Percentiles rank a stretch among this genome's conserved stretches.
phyloP scores from a whole-genome alignment of 768 basidiomycete genomes.

The Chalciporus chontae region DNA sequence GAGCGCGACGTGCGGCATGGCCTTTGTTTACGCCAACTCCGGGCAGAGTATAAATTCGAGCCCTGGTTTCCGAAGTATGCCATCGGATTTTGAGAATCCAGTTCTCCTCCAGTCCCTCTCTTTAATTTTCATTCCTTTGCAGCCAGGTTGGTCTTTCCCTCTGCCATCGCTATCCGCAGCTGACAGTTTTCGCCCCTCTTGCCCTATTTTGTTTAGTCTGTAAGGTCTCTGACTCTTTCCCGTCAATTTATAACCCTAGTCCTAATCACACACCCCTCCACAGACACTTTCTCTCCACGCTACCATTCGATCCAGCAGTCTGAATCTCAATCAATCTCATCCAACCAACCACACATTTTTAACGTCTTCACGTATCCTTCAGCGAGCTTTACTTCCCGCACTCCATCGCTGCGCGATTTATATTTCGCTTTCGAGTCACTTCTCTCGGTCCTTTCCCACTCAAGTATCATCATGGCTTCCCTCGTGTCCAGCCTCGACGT shows the following conservation, averaged over 20 bases:
- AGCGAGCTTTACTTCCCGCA: conserved; percentile 22
- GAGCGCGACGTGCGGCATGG: conserved; percentile 4
- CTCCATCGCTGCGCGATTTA: conserved; percentile 32
- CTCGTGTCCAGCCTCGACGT: conserved; percentile 52
- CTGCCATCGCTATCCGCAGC: conserved; percentile 5
- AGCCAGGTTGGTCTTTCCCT: conserved; percentile 25
- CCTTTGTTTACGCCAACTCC: conserved; percentile 4
- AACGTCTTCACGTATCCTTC: conserved; percentile 27
- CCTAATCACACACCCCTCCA: not conserved
- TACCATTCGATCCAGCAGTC: conserved; percentile 23
- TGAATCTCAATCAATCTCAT: conserved; percentile 27
- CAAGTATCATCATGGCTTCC: conserved; percentile 24
- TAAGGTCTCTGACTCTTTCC: conserved; percentile 12
- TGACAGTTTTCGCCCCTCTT: conserved; percentile 6
- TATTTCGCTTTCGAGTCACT: conserved; percentile 19
- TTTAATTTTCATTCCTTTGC: conserved; percentile 11
- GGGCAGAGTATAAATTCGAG: conserved; percentile 24
- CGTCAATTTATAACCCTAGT: not conserved
- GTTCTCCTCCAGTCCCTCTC: conserved; percentile 4
- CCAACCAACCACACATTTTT: conserved; percentile 5
- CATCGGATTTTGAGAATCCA: conserved; percentile 38
- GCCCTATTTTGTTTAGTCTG: conserved; percentile 21
- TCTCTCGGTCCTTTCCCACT: conserved; percentile 6
- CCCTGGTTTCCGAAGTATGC: not conserved
- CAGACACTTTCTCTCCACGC: conserved; percentile 8